Evolutionary conservation across 257 asterid genomes (phyloP).

Genomic region (Prunella vulgaris): DNA sequence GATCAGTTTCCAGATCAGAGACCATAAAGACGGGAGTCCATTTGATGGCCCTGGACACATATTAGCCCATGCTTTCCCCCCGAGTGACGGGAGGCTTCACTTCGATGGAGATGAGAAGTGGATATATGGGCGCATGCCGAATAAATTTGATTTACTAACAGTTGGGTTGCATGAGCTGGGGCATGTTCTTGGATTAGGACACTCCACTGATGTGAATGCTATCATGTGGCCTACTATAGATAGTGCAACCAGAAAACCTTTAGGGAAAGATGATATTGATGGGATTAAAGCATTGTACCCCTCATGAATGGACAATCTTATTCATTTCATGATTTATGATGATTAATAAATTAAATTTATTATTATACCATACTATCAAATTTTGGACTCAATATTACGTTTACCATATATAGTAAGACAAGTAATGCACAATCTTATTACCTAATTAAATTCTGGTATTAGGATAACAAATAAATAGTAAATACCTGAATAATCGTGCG

Average conservation of each 20-base stretch:
- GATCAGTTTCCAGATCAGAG: conserved; percentile 20
- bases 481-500: no score
- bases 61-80: conserved; percentile 25
- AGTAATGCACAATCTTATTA: no score
- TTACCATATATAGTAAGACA: no score
- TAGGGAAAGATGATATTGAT: conserved; percentile 14
- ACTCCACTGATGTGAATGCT: background rate
- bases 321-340: no score
- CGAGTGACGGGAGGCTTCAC: conserved; percentile 29
- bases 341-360: no score
- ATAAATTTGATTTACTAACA: conserved; percentile 15
- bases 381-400: no score
- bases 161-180: conserved; percentile 40
- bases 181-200: conserved; percentile 23
- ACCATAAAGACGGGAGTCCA: conserved; percentile 20
- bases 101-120: conserved; percentile 32
- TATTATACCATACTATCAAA: no score
- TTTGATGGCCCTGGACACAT: conserved; percentile 29
- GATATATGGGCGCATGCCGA: conserved; percentile 21
- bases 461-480: no score
- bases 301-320: background rate
- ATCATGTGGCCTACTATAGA: conserved; percentile 6
- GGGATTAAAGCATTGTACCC: conserved; percentile 23
- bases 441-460: no score
- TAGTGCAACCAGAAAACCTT: background rate